Evolutionary conservation across 305 asterid species (phyloP).

Genomic region (Salvia sclarea): DNA sequence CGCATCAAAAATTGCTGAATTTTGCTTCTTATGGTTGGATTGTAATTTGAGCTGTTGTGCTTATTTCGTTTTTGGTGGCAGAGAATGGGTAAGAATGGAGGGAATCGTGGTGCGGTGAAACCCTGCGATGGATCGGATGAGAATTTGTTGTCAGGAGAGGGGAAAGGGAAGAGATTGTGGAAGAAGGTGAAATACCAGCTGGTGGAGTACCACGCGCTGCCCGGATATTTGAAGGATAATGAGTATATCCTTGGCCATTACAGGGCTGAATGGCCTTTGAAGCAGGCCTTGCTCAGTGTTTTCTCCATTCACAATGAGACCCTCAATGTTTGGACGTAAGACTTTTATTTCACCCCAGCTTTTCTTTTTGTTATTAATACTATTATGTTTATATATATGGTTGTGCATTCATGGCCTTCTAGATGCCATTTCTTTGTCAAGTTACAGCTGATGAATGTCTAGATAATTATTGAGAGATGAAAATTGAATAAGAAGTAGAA

Average conservation of each 20-base stretch:
- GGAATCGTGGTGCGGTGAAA: slow-evolving; percentile 32
- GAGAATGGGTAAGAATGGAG: slow-evolving; percentile 54
- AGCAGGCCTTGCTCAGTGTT: slow-evolving; percentile 70
- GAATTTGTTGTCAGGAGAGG: slow-evolving; percentile 39
- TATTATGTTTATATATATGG: background rate
- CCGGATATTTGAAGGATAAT: slow-evolving; percentile 89
- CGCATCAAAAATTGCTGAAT: background rate
- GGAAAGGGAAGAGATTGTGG: slow-evolving; percentile 81
- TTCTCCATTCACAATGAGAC: slow-evolving; percentile 94
- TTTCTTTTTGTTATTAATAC: background rate
- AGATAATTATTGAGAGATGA: no score
- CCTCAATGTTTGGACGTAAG: slow-evolving; percentile 98
- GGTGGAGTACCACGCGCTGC: slow-evolving; percentile 93
- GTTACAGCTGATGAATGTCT: no score
- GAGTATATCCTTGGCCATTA: slow-evolving; percentile 80
- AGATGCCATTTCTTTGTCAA: no score
- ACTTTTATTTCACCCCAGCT: slow-evolving; percentile 7
- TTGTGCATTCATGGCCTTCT: slow-evolving; percentile 7
- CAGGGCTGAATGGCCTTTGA: slow-evolving; percentile 91
- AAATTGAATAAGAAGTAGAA: no score
- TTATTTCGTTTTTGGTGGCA: slow-evolving; percentile 29
- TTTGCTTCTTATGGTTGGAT: background rate
- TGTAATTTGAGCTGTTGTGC: background rate
- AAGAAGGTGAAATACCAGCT: slow-evolving; percentile 90
- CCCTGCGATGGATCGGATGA: slow-evolving; percentile 40